Base-by-base conservation (phyloP, 352 stramenopile genomes). In the Phytophthora cryptogea region DNA sequence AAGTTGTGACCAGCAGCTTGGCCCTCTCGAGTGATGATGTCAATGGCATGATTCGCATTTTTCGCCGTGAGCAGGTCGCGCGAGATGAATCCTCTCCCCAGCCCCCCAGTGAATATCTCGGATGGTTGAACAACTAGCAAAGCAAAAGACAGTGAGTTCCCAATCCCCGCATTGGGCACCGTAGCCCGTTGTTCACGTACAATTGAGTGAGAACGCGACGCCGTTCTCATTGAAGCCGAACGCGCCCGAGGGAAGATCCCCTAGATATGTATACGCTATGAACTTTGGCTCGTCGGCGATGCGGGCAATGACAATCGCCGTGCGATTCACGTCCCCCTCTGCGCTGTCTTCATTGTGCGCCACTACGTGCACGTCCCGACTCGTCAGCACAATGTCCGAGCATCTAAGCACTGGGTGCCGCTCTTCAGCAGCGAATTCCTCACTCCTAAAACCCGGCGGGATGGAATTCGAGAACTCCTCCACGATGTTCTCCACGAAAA, bases 151-250 rank as follows among this genome's bases (percentile, higher is more conserved):
- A 51, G n/a, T 17, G 8, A 26, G 39, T 8, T 33, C 20, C 2
- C 36, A 41, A n/a, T n/a, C 10, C 36, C 36, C 17, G 14, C 11
- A 7, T 39, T 39, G 14, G 5, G 11, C n/a, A 10, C 7, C 27
- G 8, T 43, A 14, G 3, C 8, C n/a, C 4, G 0, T 11, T 8
- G 8, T 33, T 5, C 26, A 71, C 81, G 31, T 60, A 92, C 83
- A 92, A 55, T 92, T 92, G 52, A 92, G 77, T 17, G 83, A 89
- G 68, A 92, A 90, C 7, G 72, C 83, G 52, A 92, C 42, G 47
- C 80, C 83, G 13, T 84, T 75, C 35, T 76, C 68, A 30, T 92
- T 92, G 55, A 85, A 86, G 5, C 80, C 83, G 45, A 92, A 92
- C 1, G 83, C 83, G 1, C 83, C 83, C 9, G 80, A 86, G 0